Percentiles rank a stretch among this genome's conserved stretches.
These are phyloP conservation scores for Xylariaceae sp. DNA, from an alignment of 2,329 filamentous ascomycete species.

Conservation along the genomic window DNA sequence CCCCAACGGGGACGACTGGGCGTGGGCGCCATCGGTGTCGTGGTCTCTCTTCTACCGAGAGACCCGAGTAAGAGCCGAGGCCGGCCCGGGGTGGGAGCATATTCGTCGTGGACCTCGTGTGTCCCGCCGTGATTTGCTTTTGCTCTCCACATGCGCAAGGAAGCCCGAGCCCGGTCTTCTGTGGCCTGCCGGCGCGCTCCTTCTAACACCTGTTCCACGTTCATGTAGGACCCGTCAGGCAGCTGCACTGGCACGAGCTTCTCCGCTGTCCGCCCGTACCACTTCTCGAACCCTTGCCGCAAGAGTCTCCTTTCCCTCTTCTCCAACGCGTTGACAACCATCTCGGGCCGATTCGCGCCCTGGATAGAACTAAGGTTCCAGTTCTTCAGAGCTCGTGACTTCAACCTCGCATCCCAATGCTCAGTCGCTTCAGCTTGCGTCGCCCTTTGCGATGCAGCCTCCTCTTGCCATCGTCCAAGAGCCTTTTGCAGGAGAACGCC, in stretches of 20 bases:
- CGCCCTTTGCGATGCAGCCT: slow-evolving; percentile 15
- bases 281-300: slow-evolving; percentile 27
- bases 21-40: slow-evolving; percentile 29
- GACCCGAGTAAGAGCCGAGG: slow-evolving; percentile 26
- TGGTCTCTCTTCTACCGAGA: slow-evolving; percentile 25
- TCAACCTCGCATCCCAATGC: slow-evolving; percentile 22
- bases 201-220: slow-evolving; percentile 21
- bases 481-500: slow-evolving; percentile 21
- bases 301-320: slow-evolving; percentile 27
- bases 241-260: slow-evolving; percentile 25
- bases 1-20: slow-evolving; percentile 23
- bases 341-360: slow-evolving; percentile 26
- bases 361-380: slow-evolving; percentile 30
- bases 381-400: slow-evolving; percentile 23
- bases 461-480: slow-evolving; percentile 24
- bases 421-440: slow-evolving; percentile 20
- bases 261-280: slow-evolving; percentile 26
- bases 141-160: slow-evolving; percentile 23
- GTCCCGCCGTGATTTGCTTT: slow-evolving; percentile 13
- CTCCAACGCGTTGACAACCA: slow-evolving; percentile 26
- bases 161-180: slow-evolving; percentile 18
- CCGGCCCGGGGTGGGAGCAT: slow-evolving; percentile 29
- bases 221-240: slow-evolving; percentile 22
- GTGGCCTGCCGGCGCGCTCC: slow-evolving; percentile 22
- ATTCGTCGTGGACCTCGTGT: slow-evolving; percentile 17